Evolutionary conservation across 164 flowering plant species (phyloP), one percentile per base, ranked within the genome.

Genomic region (Aristolochia californica): DNA sequence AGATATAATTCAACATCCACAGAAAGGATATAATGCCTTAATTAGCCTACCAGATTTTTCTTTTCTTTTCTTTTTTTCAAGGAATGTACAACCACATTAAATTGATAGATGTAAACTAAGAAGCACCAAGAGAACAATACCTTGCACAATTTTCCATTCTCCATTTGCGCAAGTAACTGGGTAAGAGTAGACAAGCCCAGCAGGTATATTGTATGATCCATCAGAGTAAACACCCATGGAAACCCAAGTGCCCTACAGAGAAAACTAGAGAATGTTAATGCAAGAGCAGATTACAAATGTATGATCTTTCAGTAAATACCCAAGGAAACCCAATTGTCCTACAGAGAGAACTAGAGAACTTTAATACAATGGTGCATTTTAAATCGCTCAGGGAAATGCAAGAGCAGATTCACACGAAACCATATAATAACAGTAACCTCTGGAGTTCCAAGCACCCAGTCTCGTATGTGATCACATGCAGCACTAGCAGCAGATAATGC

Each of bases 191-290:
- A 94, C 83, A 43, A 94, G 90, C 5, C 99, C 97, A 48, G 96
- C 80, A 5, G 99, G 99, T 13, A 90, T 89, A 59, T 83, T 74
- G 79, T 90, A 94, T 49, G 97, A 90, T 40, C 99, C 99, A 75
- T 94, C 99, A 62, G 97, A 90, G 78, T 87, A 94, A 2, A 94
- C 97, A 23, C 99, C 99, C 99, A 94, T 94, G 54, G 99, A 94
- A 23, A 94, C 99, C 82, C 83, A 94, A 48, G 96, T 85, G 17
- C 96, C 99, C 99, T 90, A 58, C 40, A 70, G 23, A 25, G 8
- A 24, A 13, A 53, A 11, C 5, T 11, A 53, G 48, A 17, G 16
- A 34, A 60, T 38, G 10, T 3, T 2, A 34, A 34, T 23, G 13
- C 34, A 3, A 21, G 17, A 43, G 34, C 5, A 43, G 7, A 56